Evolutionary conservation across 192 early-diverging fungal species (phyloP), one percentile per base, ranked within the genome.

Genomic region (Backusella morwellensis): DNA sequence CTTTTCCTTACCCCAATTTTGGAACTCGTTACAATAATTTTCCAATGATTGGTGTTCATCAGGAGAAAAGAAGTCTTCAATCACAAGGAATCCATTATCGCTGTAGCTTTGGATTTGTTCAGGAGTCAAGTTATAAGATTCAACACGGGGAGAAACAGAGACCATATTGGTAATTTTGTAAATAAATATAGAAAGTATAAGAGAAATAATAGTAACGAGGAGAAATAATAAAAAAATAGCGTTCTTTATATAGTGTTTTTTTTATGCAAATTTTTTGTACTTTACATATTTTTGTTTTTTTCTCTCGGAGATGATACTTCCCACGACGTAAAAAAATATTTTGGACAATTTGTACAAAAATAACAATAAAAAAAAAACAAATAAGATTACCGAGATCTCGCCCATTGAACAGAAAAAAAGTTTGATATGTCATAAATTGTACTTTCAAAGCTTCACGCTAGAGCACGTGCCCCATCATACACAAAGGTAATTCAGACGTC

Each of bases 81-180:
- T 83, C 42, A 88, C 82, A 75, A 91, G 85, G 68, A 85, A 89
- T 9, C 89, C 89, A 34, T 87, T 70, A 47, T 77, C 70, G 67
- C 84, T 72, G 76, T 86, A 91, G 7, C 75, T 67, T 67, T 83
- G 73, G 21, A 85, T 75, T 76, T 91, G 89, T 73, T 88, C 85
- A 36, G 72, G 77, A 23, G 67, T 84, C n/a, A 91, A 79, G 35
- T 41, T 32, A 52, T 88, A 90, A 14, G 70, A 63, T 73, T 72
- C 21, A 14, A 26, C 23, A 50, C 35, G 42, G 35, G 81, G 74
- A 68, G 77, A 66, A 42, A 75, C 35, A 36, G 67, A 38, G 47
- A 69, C 36, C 72, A 74, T 78, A 36, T 44, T 69, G 23, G 23
- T 74, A 32, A 32, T 32, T 32, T 32, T 32, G 32, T 32, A 34